A percentile compares a stretch with the other conserved stretches of the same genome.
Conservation (phyloP, 2,329 filamentous ascomycete species). For the Tothia fuscella region DNA sequence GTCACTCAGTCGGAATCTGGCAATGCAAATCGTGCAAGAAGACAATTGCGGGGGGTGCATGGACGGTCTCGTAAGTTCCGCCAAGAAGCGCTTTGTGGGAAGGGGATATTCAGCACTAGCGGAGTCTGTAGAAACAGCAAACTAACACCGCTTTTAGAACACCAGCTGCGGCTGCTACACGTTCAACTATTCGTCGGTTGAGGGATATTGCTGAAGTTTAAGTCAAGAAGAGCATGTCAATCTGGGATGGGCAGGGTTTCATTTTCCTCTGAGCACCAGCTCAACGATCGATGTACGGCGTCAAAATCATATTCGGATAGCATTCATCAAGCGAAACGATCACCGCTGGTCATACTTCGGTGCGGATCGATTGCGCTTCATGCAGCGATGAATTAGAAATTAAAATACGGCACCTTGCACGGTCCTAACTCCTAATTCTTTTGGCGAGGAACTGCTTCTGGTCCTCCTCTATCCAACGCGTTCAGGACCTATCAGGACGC, state of each 20-base stretch:
- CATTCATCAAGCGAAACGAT: slow-evolving; percentile 4
- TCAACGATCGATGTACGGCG: slow-evolving; percentile 7
- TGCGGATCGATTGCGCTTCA: slow-evolving; percentile 3
- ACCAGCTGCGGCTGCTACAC: slow-evolving; percentile 13
- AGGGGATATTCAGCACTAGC: too few relatives aligned
- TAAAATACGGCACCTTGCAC: slow-evolving; percentile 3
- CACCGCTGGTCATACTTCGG: neutral
- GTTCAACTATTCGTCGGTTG: slow-evolving; percentile 13
- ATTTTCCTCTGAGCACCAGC: slow-evolving; percentile 3
- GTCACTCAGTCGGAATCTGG: slow-evolving; percentile 90
- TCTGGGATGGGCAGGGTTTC: slow-evolving; percentile 5
- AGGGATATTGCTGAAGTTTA: slow-evolving; percentile 13
- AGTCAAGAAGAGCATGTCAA: slow-evolving; percentile 1
- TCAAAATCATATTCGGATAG: slow-evolving; percentile 1
- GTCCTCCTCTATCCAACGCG: too few relatives aligned
- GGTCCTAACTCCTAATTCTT: too few relatives aligned
- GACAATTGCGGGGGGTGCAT: slow-evolving; percentile 86
- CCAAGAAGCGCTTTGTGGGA: neutral
- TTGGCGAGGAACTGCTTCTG: too few relatives aligned
- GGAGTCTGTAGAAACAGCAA: too few relatives aligned
- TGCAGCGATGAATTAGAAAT: slow-evolving; percentile 6
- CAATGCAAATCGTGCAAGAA: slow-evolving; percentile 93
- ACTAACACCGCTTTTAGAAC: slow-evolving; percentile 9
- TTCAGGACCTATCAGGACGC: too few relatives aligned
- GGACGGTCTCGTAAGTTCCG: slow-evolving; percentile 85